These are phyloP conservation scores for Paramecium octaurelia DNA, from an alignment of 73 alveolate species.

Conservation along the genomic window DNA sequence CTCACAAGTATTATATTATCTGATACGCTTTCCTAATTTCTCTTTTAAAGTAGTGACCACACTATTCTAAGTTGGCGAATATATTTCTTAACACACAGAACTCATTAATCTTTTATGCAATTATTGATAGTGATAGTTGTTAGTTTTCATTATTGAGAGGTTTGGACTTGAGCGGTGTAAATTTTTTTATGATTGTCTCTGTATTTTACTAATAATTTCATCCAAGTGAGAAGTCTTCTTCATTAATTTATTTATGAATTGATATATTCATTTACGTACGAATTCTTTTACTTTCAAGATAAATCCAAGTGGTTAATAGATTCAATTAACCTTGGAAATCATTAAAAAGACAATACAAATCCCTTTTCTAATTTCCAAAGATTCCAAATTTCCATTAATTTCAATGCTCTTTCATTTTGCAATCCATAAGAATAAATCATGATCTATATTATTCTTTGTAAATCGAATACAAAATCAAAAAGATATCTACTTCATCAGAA, in stretches of 20 bases:
- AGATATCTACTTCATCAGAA: background rate
- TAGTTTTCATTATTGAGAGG: background rate
- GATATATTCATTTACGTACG: background rate
- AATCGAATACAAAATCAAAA: background rate
- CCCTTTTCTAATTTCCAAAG: background rate
- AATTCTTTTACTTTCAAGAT: background rate
- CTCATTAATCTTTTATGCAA: background rate
- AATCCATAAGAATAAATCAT: background rate
- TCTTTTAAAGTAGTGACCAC: background rate
- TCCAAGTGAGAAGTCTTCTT: conserved; percentile 47
- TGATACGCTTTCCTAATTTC: background rate
- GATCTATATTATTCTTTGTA: background rate
- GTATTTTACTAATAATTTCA: background rate
- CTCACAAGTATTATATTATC: conserved; percentile 16
- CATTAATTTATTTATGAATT: conserved; percentile 8
- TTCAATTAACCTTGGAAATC: background rate
- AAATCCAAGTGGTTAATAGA: background rate
- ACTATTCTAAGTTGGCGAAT: background rate
- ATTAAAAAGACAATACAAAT: too few species aligned
- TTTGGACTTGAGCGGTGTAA: background rate
- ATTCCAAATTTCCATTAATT: background rate
- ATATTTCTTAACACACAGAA: background rate
- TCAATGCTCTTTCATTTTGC: background rate
- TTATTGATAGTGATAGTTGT: background rate
- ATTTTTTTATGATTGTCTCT: background rate